A percentile compares a stretch with the other conserved stretches of the same genome.
Evolutionary conservation across 768 basidiomycete genomes (phyloP).

Genomic region (Serendipita sp.): DNA sequence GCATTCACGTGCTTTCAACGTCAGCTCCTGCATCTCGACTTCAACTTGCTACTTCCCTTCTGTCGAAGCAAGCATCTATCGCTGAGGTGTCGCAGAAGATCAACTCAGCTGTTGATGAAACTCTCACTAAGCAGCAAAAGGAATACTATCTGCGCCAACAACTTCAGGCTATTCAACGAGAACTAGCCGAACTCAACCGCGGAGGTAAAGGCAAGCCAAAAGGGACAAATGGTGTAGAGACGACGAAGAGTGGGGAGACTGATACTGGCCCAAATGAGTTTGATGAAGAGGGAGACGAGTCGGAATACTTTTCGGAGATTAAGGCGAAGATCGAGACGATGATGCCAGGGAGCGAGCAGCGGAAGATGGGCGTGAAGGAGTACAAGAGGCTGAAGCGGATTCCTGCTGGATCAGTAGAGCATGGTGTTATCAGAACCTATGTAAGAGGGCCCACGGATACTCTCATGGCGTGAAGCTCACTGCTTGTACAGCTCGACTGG

Average conservation of each 20-base stretch:
- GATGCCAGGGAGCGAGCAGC: constrained; percentile 57
- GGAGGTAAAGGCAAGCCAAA: constrained; percentile 14
- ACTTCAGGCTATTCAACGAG: constrained; percentile 61
- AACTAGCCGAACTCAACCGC: constrained; percentile 44
- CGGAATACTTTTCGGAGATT: constrained; percentile 61
- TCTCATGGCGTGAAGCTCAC: constrained; percentile 13
- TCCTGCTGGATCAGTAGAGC: constrained; percentile 81
- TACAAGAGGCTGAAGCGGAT: constrained; percentile 74
- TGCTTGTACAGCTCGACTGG: constrained; percentile 63
- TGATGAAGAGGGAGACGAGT: constrained; percentile 67
- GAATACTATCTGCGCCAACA: constrained; percentile 77
- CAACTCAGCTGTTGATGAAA: constrained; percentile 63
- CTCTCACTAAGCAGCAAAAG: constrained; percentile 76
- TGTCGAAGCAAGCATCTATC: constrained; percentile 61
- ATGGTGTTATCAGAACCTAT: constrained; percentile 73
- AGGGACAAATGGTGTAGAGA: constrained; percentile 10
- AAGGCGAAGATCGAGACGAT: constrained; percentile 61
- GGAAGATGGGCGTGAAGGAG: constrained; percentile 68
- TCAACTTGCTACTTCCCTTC: constrained; percentile 49
- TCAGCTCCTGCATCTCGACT: constrained; percentile 47
- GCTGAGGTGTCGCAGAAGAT: constrained; percentile 72
- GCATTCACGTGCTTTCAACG: constrained; percentile 31
- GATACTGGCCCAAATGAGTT: constrained; percentile 30
- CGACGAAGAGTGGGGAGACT: constrained; percentile 12
- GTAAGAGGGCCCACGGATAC: constrained; percentile 28